These are phyloP conservation scores for Cicer arietinum DNA, from an alignment of 306 rosid genomes.

Conservation along the genomic window DNA sequence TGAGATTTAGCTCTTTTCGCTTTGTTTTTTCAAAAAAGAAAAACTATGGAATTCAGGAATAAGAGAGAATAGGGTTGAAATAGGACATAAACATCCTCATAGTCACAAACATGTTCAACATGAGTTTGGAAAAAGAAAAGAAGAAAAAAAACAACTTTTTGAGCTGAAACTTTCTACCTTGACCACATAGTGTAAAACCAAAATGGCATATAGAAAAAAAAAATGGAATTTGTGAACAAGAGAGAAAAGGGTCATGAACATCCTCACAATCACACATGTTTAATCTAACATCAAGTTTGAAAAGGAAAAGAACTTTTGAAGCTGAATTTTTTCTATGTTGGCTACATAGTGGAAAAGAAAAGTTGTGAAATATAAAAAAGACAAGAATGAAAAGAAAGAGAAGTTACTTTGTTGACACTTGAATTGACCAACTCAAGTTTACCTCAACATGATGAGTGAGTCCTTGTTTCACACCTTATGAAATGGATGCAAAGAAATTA, in stretches of 20 bases:
- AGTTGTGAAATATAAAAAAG: not conserved
- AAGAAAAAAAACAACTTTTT: conserved; percentile 5
- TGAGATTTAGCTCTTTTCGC: no score
- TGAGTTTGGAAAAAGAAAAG: not conserved
- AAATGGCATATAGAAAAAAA: not conserved
- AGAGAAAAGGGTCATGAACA: conserved; percentile 8
- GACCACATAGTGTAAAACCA: conserved; percentile 15
- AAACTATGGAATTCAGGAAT: not conserved
- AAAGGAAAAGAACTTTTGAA: not conserved
- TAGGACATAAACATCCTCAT: conserved; percentile 4
- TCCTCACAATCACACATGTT: not conserved
- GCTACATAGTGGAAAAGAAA: not conserved
- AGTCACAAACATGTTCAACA: not conserved
- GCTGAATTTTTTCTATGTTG: not conserved
- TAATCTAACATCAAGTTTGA: not conserved
- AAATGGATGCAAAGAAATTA: not conserved
- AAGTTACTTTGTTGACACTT: not conserved
- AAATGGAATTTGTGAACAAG: not conserved
- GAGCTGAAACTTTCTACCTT: conserved; percentile 5
- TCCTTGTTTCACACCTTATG: not conserved
- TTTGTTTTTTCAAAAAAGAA: not conserved
- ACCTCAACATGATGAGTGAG: conserved; percentile 15
- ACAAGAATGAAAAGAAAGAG: conserved; percentile 5
- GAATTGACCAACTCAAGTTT: conserved; percentile 28
- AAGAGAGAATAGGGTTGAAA: conserved; percentile 17